Conservation (phyloP, 208 protist genomes). For the Giardia muris region DNA sequence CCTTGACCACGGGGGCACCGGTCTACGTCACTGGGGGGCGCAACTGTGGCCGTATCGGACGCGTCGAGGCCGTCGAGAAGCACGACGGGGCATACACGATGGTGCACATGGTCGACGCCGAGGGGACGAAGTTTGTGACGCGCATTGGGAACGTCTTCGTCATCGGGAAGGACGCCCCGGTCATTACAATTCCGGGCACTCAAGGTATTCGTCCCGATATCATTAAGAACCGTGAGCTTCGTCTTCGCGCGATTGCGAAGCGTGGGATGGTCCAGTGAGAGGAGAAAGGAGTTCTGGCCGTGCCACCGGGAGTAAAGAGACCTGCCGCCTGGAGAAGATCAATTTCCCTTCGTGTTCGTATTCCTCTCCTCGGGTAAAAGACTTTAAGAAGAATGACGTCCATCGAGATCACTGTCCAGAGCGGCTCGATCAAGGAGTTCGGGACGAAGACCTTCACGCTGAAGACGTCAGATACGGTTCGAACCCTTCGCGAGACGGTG, state of each 20-base stretch:
- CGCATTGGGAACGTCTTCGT: slow-evolving; percentile 91
- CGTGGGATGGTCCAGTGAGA: neutral
- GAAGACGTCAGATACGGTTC: neutral
- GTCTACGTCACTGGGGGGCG: slow-evolving; percentile 82
- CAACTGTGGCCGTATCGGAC: slow-evolving; percentile 90
- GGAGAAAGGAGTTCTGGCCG: no score
- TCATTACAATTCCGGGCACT: slow-evolving; percentile 75
- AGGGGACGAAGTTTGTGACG: slow-evolving; percentile 81
- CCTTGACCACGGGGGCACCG: slow-evolving; percentile 69
- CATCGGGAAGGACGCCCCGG: slow-evolving; percentile 71
- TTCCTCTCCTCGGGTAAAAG: no score
- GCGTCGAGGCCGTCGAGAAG: slow-evolving; percentile 66
- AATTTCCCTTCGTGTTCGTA: no score
- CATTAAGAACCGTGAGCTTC: slow-evolving; percentile 53
- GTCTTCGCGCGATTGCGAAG: slow-evolving; percentile 42
- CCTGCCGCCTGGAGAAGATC: no score
- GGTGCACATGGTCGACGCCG: slow-evolving; percentile 73
- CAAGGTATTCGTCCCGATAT: slow-evolving; percentile 66
- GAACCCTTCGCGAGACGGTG: neutral
- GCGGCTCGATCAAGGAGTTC: neutral
- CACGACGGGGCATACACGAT: slow-evolving; percentile 87
- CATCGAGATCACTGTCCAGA: no score
- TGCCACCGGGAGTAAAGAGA: no score
- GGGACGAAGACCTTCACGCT: neutral
- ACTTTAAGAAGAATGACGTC: no score